A percentile compares a stretch with the other conserved stretches of the same genome.
Evolutionary conservation across 768 basidiomycete genomes (phyloP).

Genomic region (Lentinula sp.): DNA sequence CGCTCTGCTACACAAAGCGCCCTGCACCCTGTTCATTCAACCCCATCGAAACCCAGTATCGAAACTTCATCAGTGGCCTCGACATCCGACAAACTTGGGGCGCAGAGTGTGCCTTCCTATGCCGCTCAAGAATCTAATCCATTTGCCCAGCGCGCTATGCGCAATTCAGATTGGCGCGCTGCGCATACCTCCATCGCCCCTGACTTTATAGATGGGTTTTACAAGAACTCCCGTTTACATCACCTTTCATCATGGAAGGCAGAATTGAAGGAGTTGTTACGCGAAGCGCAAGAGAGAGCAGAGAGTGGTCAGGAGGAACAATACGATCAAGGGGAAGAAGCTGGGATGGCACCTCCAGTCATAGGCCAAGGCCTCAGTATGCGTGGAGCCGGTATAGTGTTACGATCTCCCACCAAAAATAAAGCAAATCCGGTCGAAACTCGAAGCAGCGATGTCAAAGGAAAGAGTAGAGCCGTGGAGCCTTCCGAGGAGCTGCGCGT

Average conservation of each 20-base stretch:
- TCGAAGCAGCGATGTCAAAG: slow-evolving; percentile 39
- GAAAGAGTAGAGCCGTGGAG: slow-evolving; percentile 38
- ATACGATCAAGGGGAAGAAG: slow-evolving; percentile 23
- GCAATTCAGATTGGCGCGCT: slow-evolving; percentile 78
- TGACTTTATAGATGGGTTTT: slow-evolving; percentile 82
- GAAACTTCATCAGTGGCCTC: background rate
- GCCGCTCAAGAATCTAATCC: slow-evolving; percentile 65
- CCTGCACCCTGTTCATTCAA: slow-evolving; percentile 14
- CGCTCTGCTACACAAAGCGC: slow-evolving; percentile 28
- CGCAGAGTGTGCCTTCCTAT: slow-evolving; percentile 55
- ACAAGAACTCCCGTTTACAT: slow-evolving; percentile 87
- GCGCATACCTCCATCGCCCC: slow-evolving; percentile 83
- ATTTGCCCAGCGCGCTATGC: slow-evolving; percentile 73
- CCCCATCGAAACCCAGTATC: background rate
- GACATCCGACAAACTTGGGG: slow-evolving; percentile 27
- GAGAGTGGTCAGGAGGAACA: slow-evolving; percentile 29
- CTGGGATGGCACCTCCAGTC: slow-evolving; percentile 13
- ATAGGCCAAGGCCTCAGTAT: slow-evolving; percentile 35
- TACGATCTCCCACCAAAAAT: slow-evolving; percentile 38
- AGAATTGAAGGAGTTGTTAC: slow-evolving; percentile 75
- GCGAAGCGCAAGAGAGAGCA: slow-evolving; percentile 69
- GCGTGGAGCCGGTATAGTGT: slow-evolving; percentile 42
- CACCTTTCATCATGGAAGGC: slow-evolving; percentile 90
- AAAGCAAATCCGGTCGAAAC: slow-evolving; percentile 26
- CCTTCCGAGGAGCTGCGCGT: slow-evolving; percentile 48